Conservation (phyloP, 2,329 filamentous ascomycete genomes). For the Emergomyces orientalis region DNA sequence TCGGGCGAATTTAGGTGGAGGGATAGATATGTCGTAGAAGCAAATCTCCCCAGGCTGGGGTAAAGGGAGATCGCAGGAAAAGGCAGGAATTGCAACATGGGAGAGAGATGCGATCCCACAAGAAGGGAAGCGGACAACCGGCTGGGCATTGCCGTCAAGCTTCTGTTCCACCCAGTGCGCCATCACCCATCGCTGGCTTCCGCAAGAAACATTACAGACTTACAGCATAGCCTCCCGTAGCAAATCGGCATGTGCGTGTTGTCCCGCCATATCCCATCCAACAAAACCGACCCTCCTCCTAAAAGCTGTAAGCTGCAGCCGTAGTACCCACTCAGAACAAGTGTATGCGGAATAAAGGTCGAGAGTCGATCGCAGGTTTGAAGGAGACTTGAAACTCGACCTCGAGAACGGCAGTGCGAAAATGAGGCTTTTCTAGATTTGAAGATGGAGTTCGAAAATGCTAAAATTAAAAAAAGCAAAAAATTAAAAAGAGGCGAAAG, state of each 20-base stretch:
- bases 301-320: not conserved
- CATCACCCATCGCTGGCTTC: not conserved
- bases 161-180: not conserved
- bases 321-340: slow-evolving; percentile 3
- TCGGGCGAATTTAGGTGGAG: not conserved
- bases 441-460: not conserved
- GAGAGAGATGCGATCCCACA: not conserved
- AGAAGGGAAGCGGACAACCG: not conserved
- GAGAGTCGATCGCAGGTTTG: not conserved
- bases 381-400: not conserved
- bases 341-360: not conserved
- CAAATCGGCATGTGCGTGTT: slow-evolving; percentile 33
- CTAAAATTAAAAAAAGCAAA: not conserved
- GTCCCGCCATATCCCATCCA: slow-evolving; percentile 37
- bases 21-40: not conserved
- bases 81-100: not conserved
- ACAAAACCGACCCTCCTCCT: slow-evolving; percentile 12
- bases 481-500: not conserved
- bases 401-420: slow-evolving; percentile 2
- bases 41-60: not conserved
- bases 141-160: not conserved
- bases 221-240: slow-evolving; percentile 48
- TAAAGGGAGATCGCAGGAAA: not conserved
- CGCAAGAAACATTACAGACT: slow-evolving; percentile 5
- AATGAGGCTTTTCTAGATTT: not conserved